Conservation (phyloP, 176 grass and related monocot species). For the Oryza meridionalis region DNA sequence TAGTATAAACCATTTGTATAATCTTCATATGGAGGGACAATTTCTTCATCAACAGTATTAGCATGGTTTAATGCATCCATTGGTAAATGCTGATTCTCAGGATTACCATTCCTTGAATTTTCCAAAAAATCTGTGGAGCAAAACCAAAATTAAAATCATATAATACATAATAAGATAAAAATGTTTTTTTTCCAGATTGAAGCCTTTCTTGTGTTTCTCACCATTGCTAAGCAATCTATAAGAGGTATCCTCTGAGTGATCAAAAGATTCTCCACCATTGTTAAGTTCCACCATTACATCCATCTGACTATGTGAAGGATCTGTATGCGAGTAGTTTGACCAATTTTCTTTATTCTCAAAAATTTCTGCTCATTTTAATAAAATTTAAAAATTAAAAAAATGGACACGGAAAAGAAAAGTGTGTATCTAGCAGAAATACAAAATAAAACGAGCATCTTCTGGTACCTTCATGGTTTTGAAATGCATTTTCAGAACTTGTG, state of each 20-base stretch:
- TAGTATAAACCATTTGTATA: constrained; percentile 39
- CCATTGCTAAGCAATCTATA: constrained; percentile 30
- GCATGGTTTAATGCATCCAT: constrained; percentile 38
- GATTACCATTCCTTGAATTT: constrained; percentile 28
- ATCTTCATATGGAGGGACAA: constrained; percentile 31
- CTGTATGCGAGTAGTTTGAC: constrained; percentile 40
- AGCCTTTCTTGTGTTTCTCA: constrained; percentile 22
- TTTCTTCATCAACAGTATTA: constrained; percentile 41
- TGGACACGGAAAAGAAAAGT: background rate
- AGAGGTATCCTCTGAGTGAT: constrained; percentile 24
- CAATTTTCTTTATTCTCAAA: constrained; percentile 36
- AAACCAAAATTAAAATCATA: constrained; percentile 12
- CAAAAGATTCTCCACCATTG: constrained; percentile 29
- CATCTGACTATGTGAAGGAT: constrained; percentile 39
- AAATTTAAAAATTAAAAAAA: background rate
- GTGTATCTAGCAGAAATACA: background rate
- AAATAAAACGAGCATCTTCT: constrained; percentile 2
- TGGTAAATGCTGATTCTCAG: constrained; percentile 43
- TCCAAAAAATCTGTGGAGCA: constrained; percentile 37
- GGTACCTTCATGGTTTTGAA: constrained; percentile 52
- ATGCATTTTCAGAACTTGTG: constrained; percentile 36
- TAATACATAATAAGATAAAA: background rate
- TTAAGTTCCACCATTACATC: constrained; percentile 40
- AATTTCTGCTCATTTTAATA: constrained; percentile 19
- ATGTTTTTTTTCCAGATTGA: constrained; percentile 8